These are phyloP conservation scores for Barnettozyma salicaria DNA, from an alignment of 805 yeast genomes.

Conservation along the genomic window DNA sequence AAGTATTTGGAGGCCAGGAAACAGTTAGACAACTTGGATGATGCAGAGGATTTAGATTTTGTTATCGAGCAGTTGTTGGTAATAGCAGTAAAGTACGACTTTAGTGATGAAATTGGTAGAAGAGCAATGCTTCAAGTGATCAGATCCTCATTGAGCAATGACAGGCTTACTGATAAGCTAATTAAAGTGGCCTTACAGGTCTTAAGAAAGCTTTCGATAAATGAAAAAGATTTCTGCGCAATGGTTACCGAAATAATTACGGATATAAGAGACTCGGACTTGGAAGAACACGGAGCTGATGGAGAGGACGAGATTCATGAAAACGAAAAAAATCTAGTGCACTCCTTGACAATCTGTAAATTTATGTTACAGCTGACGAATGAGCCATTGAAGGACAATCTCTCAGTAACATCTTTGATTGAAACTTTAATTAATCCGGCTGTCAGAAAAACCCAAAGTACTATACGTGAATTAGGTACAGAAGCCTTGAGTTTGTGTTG, in stretches of 20 bases:
- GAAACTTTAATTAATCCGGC: conserved; percentile 80
- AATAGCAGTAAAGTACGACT: conserved; percentile 70
- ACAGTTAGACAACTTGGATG: conserved; percentile 27
- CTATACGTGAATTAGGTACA: conserved; percentile 59
- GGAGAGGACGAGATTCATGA: conserved; percentile 26
- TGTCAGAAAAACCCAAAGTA: conserved; percentile 49
- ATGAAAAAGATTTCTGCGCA: conserved; percentile 77
- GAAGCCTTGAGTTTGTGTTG: conserved; percentile 77
- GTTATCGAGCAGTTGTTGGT: conserved; percentile 66
- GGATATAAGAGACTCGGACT: conserved; percentile 65
- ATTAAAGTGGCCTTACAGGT: conserved; percentile 56
- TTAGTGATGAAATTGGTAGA: conserved; percentile 86
- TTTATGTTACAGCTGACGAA: conserved; percentile 63
- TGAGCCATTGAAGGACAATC: conserved; percentile 58
- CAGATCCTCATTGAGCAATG: conserved; percentile 53
- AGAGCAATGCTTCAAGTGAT: conserved; percentile 60
- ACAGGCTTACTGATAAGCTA: conserved; percentile 47
- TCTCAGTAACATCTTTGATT: conserved; percentile 60
- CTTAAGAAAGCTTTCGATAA: conserved; percentile 62
- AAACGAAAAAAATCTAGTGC: conserved; percentile 41
- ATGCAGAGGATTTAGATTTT: conserved; percentile 58
- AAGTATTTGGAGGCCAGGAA: conserved; percentile 49
- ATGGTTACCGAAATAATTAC: conserved; percentile 82
- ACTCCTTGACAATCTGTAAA: conserved; percentile 64
- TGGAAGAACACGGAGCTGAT: conserved; percentile 24